phyloP scores from a whole-genome alignment of 768 basidiomycete species.

The Trametes meyenii region DNA sequence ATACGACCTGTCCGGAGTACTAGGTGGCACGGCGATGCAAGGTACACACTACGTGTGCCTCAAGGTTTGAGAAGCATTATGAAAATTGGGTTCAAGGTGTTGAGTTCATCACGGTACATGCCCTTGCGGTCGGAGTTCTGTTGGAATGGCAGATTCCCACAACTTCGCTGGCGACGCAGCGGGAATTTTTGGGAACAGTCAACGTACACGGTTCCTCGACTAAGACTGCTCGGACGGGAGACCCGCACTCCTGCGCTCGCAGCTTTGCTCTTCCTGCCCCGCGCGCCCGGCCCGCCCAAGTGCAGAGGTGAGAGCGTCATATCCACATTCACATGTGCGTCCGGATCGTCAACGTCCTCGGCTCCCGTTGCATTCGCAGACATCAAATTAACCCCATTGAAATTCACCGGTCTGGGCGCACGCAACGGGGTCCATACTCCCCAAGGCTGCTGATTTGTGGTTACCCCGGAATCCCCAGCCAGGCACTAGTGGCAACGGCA shows the following conservation, averaged over 20 bases:
- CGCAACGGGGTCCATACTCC: background rate
- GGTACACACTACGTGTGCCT: background rate
- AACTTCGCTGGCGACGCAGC: background rate
- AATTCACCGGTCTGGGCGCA: background rate
- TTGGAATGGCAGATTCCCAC: conserved; percentile 3
- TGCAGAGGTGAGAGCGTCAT: too few species aligned
- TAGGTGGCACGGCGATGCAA: background rate
- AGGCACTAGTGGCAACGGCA: too few species aligned
- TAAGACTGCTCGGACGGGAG: too few species aligned
- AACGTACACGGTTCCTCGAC: too few species aligned
- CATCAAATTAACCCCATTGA: background rate
- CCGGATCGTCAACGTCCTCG: too few species aligned
- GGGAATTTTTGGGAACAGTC: background rate
- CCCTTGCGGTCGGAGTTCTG: background rate
- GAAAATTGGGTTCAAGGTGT: conserved; percentile 2
- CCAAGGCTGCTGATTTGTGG: background rate
- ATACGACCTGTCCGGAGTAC: background rate
- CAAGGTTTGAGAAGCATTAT: background rate
- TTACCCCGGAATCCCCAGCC: background rate
- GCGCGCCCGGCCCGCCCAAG: too few species aligned
- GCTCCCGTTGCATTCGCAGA: too few species aligned
- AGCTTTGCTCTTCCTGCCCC: too few species aligned
- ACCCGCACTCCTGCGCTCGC: too few species aligned
- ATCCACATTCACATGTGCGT: too few species aligned
- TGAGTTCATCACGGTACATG: background rate